phyloP scores from a whole-genome alignment of 495 filamentous ascomycete genomes.

The Podospora anserina region DNA sequence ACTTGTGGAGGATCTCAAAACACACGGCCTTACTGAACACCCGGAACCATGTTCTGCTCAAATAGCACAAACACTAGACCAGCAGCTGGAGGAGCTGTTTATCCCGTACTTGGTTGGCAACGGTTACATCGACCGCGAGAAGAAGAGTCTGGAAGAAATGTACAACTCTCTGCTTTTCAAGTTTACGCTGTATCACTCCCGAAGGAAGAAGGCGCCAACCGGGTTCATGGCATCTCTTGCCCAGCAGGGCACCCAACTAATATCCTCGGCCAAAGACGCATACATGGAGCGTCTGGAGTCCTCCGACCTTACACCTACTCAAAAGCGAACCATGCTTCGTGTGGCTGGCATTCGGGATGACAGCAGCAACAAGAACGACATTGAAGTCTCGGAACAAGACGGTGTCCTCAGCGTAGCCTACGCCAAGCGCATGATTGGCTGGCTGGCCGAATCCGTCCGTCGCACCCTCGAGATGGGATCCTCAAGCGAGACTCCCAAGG shows the following conservation, averaged over 20 bases:
- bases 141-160: constrained; percentile 82
- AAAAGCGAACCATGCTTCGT: constrained; percentile 80
- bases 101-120: constrained; percentile 92
- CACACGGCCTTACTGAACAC: constrained; percentile 91
- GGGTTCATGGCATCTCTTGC: constrained; percentile 87
- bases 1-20: constrained; percentile 87
- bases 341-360: constrained; percentile 68
- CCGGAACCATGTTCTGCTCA: constrained; percentile 87
- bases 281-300: constrained; percentile 83
- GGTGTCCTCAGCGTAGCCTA: constrained; percentile 77
- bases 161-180: constrained; percentile 93
- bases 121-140: constrained; percentile 93
- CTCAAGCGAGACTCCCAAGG: constrained; percentile 85
- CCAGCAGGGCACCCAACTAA: constrained; percentile 78
- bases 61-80: constrained; percentile 80
- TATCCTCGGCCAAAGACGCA: constrained; percentile 75
- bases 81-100: constrained; percentile 95
- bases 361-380: constrained; percentile 62
- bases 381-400: constrained; percentile 86
- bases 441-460: constrained; percentile 96
- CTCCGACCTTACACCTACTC: constrained; percentile 75
- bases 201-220: constrained; percentile 74
- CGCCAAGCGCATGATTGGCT: constrained; percentile 94
- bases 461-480: constrained; percentile 84
- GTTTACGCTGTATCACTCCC: constrained; percentile 87